phyloP scores from a whole-genome alignment of 768 basidiomycete species.

The Boletus reticuloceps region DNA sequence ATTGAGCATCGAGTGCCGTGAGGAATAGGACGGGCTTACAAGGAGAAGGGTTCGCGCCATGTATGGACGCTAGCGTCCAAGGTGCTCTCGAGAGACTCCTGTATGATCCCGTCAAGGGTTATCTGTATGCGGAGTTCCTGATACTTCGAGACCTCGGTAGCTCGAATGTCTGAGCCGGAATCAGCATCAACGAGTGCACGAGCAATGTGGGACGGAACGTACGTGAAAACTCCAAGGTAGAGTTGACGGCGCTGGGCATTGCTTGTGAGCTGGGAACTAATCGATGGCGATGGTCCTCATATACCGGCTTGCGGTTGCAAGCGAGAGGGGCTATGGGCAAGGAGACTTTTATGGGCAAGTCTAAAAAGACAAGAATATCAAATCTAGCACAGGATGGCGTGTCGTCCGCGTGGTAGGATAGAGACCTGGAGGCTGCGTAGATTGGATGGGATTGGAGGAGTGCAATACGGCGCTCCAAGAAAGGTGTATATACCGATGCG shows the following conservation, averaged over 20 bases:
- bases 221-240: slow-evolving; percentile 27
- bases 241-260: slow-evolving; percentile 19
- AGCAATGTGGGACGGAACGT: background rate
- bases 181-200: background rate
- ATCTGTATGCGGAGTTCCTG: slow-evolving; percentile 25
- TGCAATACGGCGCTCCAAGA: slow-evolving; percentile 8
- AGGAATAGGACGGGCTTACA: slow-evolving; percentile 14
- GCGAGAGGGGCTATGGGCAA: slow-evolving; percentile 34
- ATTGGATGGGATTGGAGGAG: slow-evolving; percentile 22
- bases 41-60: slow-evolving; percentile 30
- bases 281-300: slow-evolving; percentile 15
- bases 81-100: slow-evolving; percentile 29
- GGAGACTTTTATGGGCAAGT: slow-evolving; percentile 25
- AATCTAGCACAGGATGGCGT: slow-evolving; percentile 33
- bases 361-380: slow-evolving; percentile 25
- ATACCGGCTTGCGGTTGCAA: slow-evolving; percentile 24
- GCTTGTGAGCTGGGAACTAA: slow-evolving; percentile 6
- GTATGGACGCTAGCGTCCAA: slow-evolving; percentile 23
- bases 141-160: slow-evolving; percentile 20
- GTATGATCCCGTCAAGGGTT: slow-evolving; percentile 27
- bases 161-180: slow-evolving; percentile 19
- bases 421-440: slow-evolving; percentile 14
- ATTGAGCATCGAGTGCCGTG: slow-evolving; percentile 8
- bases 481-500: slow-evolving; percentile 30
- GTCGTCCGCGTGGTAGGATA: slow-evolving; percentile 27